A percentile compares a stretch with the other conserved stretches of the same genome.
phyloP scores from a whole-genome alignment of 768 basidiomycete species.

The Tulasnella sp. region DNA sequence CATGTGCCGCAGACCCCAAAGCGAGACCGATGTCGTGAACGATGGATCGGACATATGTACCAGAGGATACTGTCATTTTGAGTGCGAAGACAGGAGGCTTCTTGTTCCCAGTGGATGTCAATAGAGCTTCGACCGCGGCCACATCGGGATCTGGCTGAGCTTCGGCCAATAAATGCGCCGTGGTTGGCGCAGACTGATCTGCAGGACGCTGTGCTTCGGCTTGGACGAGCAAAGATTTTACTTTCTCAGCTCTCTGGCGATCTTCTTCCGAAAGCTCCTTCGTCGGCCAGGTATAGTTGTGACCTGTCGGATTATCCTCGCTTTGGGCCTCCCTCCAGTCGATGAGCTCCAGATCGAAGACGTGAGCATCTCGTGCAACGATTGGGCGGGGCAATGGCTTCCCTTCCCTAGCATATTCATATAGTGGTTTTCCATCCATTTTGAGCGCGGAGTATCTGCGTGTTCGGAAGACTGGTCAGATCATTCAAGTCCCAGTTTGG shows the following conservation, averaged over 20 bases:
- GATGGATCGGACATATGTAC: slow-evolving; percentile 93
- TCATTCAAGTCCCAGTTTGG: not conserved
- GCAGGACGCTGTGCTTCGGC: slow-evolving; percentile 5
- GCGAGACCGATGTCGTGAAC: slow-evolving; percentile 85
- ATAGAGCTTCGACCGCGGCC: not conserved
- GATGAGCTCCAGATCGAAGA: slow-evolving; percentile 68
- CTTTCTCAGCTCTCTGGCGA: slow-evolving; percentile 50
- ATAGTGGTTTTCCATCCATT: slow-evolving; percentile 92
- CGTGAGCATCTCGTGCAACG: slow-evolving; percentile 68
- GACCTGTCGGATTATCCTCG: slow-evolving; percentile 40
- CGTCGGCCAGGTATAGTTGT: slow-evolving; percentile 65
- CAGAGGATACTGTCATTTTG: slow-evolving; percentile 88
- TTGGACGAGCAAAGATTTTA: slow-evolving; percentile 8
- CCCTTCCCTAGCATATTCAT: slow-evolving; percentile 89
- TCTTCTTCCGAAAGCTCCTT: slow-evolving; percentile 58
- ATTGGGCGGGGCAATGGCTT: slow-evolving; percentile 93
- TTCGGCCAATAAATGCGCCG: not conserved
- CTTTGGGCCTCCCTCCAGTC: slow-evolving; percentile 45
- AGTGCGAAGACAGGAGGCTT: slow-evolving; percentile 74
- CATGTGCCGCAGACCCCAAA: slow-evolving; percentile 82
- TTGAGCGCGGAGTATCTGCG: slow-evolving; percentile 96
- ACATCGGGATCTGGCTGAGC: not conserved
- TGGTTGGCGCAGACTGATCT: not conserved
- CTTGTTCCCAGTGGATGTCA: not conserved
- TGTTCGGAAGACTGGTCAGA: not conserved